Evolutionary conservation across 306 rosid species (phyloP), one percentile per base, ranked within the genome.

Genomic region (Prunus kanzakura): DNA sequence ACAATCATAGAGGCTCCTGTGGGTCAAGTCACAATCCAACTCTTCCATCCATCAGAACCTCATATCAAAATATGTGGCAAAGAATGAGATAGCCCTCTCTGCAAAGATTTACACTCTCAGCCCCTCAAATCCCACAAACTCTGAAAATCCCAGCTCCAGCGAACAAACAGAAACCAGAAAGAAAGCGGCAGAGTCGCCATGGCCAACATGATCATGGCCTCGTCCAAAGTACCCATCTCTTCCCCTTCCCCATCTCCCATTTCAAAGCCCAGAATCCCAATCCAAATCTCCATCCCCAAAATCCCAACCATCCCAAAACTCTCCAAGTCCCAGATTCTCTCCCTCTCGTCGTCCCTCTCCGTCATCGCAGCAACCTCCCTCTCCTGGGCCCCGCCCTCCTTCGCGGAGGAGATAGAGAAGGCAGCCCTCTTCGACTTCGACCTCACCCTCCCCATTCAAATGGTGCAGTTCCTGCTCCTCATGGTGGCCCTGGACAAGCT

Each of bases 381-480:
- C 10, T 46, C 91, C 25, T 20, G 84, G 3, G 91, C 93, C 1
- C 93, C 91, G 0, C 96, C 97, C 1, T 92, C 91, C 1, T 63
- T 89, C 1, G 97, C 97, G 0, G 91, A 0, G 19, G 89, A 87
- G 71, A 79, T 92, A 1, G 99, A 92, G 76, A 92, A 92, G 77
- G 98, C 97, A 2, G 97, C 98, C 0, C 93, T 95, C 2, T 95
- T 95, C 73, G 98, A 95, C 71, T 95, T 95, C 91, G 87, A 95
- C 73, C 87, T 95, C 60, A 95, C 99, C 5, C 85, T 95, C 15
- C 99, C 97, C 20, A 87, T 95, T 43, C 90, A 92, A 71, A 73
- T 81, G 78, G 93, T 56, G 2, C 89, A 95, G 73, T 92, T 95
- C 69, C 83, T 95, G 14, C 55, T 95, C 8, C 96, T 95, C 3